Base-by-base conservation (phyloP, 176 grass and related monocot species). In the Aegilops speltoides region DNA sequence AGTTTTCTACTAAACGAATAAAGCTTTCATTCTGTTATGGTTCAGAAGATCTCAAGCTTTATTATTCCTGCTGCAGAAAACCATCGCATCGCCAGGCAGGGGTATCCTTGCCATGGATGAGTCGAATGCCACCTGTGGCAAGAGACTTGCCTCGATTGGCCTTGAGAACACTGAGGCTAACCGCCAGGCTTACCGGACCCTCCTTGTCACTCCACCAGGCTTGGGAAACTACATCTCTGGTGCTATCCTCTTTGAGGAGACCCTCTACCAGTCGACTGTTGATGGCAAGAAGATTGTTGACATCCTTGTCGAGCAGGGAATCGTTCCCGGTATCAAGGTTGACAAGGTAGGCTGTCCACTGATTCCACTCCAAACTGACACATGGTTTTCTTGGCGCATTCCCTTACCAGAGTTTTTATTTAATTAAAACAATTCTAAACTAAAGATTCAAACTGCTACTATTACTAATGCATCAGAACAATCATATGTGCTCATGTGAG, bases 281-380 rank as follows among this genome's bases (percentile, higher is more conserved):
- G 97, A 99, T 59, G 97, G 97, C 24, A 94, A 97, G 91, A 99
- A 99, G 89, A 99, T 99, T 12, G 92, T 94, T n/a, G 94, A 99
- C 85, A 74, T 99, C 41, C 97, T 99, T 48, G 14, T 79, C n/a
- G 83, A 93, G 81, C 97, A 99, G 68, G 82, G 81, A 54, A 97
- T 99, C 2, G 77, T 97, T 75, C 97, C 97, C 0, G 97, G 97
- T 59, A 99, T 99, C 89, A 99, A 99, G 86, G 97, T 99, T 25
- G 97, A 99, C 89, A 99, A 99, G 94, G 97, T 97, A 91, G 61
- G 75, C 12, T 54, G 13, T 73, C 11, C 40, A 23, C 20, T 36
- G 46, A 70, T 71, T 82, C 23, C 20, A 79, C 67, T 67, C 70
- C 68, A 83, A 76, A 72, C 7, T n/a, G 19, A 41, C 24, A 20